Percentiles rank a stretch among this genome's conserved stretches.
Conservation (phyloP, 2,329 filamentous ascomycete species). For the Thelonectria discophora region DNA sequence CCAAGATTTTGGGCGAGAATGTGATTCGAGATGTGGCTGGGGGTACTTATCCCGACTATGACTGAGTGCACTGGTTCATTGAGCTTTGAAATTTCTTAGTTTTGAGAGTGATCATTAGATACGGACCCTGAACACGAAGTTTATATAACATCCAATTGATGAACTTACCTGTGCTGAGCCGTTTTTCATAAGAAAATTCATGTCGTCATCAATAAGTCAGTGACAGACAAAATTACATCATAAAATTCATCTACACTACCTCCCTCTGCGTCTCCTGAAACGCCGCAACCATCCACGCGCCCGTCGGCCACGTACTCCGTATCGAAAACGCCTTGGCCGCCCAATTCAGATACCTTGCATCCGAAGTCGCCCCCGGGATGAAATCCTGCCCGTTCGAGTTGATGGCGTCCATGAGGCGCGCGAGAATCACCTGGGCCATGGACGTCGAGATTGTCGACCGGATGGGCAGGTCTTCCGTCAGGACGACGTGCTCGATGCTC, state of each 20-base stretch:
- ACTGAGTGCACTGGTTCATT: neutral
- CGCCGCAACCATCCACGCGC: conserved; percentile 24
- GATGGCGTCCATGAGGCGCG: conserved; percentile 20
- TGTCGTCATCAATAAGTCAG: neutral
- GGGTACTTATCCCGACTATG: conserved; percentile 25
- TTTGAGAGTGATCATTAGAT: too few relatives aligned
- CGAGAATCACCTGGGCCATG: conserved; percentile 11
- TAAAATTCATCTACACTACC: conserved; percentile 2
- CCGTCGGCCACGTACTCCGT: conserved; percentile 19
- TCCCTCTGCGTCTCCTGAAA: conserved; percentile 24
- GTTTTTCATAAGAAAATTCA: neutral
- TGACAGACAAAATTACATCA: neutral
- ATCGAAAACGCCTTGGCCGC: conserved; percentile 17
- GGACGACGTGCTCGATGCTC: conserved; percentile 13
- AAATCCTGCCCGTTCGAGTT: conserved; percentile 11
- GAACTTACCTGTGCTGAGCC: too few relatives aligned
- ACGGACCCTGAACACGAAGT: too few relatives aligned
- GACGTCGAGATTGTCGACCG: conserved; percentile 12
- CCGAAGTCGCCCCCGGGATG: conserved; percentile 7
- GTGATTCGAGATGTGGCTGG: conserved; percentile 22
- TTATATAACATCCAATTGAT: too few relatives aligned
- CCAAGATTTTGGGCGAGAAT: conserved; percentile 23
- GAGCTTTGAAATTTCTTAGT: too few relatives aligned
- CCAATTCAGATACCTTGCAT: conserved; percentile 20
- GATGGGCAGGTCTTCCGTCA: conserved; percentile 6